A percentile compares a stretch with the other conserved stretches of the same genome.
phyloP scores from a whole-genome alignment of 148 eudicot species.

The Polygonum aviculare region DNA sequence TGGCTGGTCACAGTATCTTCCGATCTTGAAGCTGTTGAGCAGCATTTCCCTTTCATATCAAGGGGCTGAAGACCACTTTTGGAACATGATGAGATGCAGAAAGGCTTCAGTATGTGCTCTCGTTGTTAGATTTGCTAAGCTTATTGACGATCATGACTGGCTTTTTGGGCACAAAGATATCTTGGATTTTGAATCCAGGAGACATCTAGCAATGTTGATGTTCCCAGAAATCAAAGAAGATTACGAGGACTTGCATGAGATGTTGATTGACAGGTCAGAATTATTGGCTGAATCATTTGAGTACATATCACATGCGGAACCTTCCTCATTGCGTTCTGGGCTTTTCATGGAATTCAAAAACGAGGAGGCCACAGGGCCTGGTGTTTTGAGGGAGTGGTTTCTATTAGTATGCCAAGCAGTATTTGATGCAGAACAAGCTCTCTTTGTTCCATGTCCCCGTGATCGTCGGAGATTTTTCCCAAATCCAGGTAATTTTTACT shows the following conservation, averaged over 20 bases:
- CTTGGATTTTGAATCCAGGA: slow-evolving; percentile 67
- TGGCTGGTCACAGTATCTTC: slow-evolving; percentile 55
- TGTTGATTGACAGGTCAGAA: slow-evolving; percentile 83
- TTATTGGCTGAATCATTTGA: slow-evolving; percentile 82
- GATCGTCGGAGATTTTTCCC: slow-evolving; percentile 91
- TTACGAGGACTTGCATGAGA: slow-evolving; percentile 71
- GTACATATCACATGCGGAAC: slow-evolving; percentile 50
- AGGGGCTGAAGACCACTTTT: slow-evolving; percentile 39
- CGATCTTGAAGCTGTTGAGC: slow-evolving; percentile 52
- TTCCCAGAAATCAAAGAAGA: slow-evolving; percentile 74
- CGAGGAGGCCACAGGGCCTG: slow-evolving; percentile 95
- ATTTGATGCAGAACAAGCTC: slow-evolving; percentile 76
- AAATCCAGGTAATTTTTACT: slow-evolving; percentile 47
- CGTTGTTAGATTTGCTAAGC: slow-evolving; percentile 40
- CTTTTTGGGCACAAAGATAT: slow-evolving; percentile 56
- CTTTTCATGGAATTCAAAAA: slow-evolving; percentile 83
- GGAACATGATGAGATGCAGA: slow-evolving; percentile 38
- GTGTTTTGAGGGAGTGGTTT: slow-evolving; percentile 94
- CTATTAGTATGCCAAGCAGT: slow-evolving; percentile 73
- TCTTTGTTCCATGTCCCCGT: slow-evolving; percentile 70
- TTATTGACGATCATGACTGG: slow-evolving; percentile 57
- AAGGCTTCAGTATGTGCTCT: slow-evolving; percentile 47
- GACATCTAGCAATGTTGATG: slow-evolving; percentile 73
- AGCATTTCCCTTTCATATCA: slow-evolving; percentile 32
- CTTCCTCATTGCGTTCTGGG: slow-evolving; percentile 50